These are phyloP conservation scores for Datisca glomerata DNA, from an alignment of 306 rosid species.

Conservation along the genomic window DNA sequence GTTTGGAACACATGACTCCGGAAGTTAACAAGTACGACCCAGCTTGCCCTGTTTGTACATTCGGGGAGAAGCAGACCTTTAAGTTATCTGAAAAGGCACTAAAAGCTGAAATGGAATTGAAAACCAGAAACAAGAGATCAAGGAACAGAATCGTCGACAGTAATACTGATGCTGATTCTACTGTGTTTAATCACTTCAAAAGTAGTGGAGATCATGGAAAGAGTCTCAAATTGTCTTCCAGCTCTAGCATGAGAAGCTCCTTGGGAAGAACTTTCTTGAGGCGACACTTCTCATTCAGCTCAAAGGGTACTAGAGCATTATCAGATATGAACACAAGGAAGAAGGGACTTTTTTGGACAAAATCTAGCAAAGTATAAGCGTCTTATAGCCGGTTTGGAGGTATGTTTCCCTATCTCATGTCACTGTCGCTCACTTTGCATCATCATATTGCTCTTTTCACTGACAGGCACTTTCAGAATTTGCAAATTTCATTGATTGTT, in stretches of 20 bases:
- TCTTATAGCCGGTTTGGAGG: conserved; percentile 29
- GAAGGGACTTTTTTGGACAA: conserved; percentile 89
- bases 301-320: conserved; percentile 43
- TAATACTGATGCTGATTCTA: conserved; percentile 41
- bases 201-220: conserved; percentile 37
- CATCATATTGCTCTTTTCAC: no score
- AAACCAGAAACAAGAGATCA: conserved; percentile 51
- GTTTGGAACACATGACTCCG: conserved; percentile 72
- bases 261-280: conserved; percentile 58
- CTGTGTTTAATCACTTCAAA: conserved; percentile 33
- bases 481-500: no score
- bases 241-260: conserved; percentile 58
- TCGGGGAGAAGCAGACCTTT: conserved; percentile 65
- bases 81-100: conserved; percentile 59
- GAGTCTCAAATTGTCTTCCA: conserved; percentile 41
- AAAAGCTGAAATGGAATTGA: conserved; percentile 67
- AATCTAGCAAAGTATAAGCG: conserved; percentile 50
- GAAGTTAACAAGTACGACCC: conserved; percentile 80
- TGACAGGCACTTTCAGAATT: no score
- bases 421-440: no score
- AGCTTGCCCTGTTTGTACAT: conserved; percentile 74
- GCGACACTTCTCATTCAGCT: conserved; percentile 80
- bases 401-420: conserved; percentile 24
- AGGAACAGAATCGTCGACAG: conserved; percentile 53
- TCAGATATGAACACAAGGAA: conserved; percentile 44